Base-by-base conservation (phyloP, 345 rosid species). In the Gossypium herbaceum region DNA sequence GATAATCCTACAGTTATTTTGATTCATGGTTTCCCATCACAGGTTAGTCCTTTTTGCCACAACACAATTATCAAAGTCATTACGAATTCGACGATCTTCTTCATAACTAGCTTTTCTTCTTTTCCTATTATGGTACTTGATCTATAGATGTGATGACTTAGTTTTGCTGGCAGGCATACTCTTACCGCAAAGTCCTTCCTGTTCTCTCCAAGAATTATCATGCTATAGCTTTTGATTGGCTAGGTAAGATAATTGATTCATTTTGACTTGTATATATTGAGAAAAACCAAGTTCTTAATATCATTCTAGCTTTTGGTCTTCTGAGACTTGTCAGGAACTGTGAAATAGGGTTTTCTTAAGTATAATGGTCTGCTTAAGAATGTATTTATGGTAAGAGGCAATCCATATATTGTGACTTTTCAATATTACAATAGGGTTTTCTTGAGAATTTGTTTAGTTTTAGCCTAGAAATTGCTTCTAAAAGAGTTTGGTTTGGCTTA, bases 21-120 rank as follows among this genome's bases (percentile, higher is more conserved):
- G 74, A 82, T 94, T 41, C 97, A 94, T 73, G 98, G 97, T 77
- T 86, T 94, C 74, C 98, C 97, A 75, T 94, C 97, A 56, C 97
- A 92, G 87, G 98, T 91, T 48, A 81, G 76, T 77, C 29, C 56
- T 58, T 61, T 74, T 71, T 52, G 27, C 3, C 60, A 50, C 41
- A 25, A 52, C 25, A 15, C 10, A 17, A 15, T 20, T 34, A 24
- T 67, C 25, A 9, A 2, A 20, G 12, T 17, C 12, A 20, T 22
- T 66, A 29, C 22, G 62, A 52, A 48, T 71, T 24, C 17, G 1
- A 12, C 17, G 7, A 29, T 60, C 6, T 51, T 67, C 11, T 12
- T 51, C 34, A 24, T 41, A 50, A 16, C 52, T 39, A 56, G 45
- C 24, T 71, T 68, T 50, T 68, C 25, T 9, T 2, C 0, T 54